Evolutionary conservation across 1,284 basidiomycete genomes (phyloP).

Genomic region (Leccinum subspadiceum): DNA sequence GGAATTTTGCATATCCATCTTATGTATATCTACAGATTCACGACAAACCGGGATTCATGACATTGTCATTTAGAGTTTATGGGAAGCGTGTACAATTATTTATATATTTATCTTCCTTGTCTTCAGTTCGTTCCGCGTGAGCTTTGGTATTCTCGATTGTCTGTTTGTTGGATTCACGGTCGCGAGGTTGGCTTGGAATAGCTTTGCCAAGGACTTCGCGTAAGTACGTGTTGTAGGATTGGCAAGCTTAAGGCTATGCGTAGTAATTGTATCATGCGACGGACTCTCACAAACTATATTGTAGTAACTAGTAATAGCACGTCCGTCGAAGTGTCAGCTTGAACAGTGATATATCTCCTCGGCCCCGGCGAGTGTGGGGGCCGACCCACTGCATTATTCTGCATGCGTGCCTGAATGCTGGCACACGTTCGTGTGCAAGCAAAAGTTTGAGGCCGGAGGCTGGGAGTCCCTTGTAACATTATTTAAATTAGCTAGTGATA

Average conservation of each 20-base stretch:
- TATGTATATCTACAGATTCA: neutral
- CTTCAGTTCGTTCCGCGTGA: neutral
- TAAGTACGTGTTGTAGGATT: no score
- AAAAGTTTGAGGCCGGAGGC: neutral
- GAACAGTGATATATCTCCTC: no score
- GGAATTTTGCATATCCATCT: neutral
- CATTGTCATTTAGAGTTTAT: neutral
- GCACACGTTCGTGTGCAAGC: neutral
- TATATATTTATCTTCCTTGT: neutral
- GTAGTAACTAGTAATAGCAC: no score
- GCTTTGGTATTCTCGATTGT: neutral
- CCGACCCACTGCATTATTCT: neutral
- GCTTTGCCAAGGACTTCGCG: neutral
- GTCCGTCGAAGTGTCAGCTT: no score
- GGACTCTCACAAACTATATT: no score
- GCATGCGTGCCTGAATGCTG: neutral
- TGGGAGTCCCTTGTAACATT: neutral
- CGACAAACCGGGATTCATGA: neutral
- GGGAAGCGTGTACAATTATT: neutral
- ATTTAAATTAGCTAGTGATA: neutral
- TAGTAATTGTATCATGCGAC: no score
- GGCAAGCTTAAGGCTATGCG: no score
- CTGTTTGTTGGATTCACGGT: neutral
- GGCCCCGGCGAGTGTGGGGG: no score
- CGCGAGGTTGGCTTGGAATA: neutral